Evolutionary conservation across 495 filamentous ascomycete genomes (phyloP).

Genomic region (Parmelia sp.): DNA sequence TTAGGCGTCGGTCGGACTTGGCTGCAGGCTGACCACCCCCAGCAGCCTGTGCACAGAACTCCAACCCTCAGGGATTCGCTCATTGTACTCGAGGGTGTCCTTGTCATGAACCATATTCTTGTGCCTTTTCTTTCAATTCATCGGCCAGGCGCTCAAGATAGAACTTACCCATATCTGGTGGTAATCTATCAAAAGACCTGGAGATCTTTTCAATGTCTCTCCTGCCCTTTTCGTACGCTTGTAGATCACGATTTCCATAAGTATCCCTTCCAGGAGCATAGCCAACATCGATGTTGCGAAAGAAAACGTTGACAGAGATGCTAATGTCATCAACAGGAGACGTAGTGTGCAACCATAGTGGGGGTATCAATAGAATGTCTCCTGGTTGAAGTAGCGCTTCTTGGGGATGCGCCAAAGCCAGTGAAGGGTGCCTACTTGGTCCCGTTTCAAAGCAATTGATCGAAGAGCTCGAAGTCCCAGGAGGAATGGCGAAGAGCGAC

Average conservation of each 20-base stretch:
- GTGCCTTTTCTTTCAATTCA: conserved; percentile 50
- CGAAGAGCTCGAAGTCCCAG: conserved; percentile 74
- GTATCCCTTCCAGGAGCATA: conserved; percentile 77
- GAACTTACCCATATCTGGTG: conserved; percentile 60
- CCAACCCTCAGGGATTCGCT: background rate
- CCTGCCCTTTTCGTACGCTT: conserved; percentile 75
- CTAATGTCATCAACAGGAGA: conserved; percentile 56
- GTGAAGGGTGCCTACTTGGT: conserved; percentile 33
- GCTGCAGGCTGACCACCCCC: background rate
- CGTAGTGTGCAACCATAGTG: conserved; percentile 74
- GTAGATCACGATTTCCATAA: conserved; percentile 81
- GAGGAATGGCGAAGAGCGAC: conserved; percentile 57
- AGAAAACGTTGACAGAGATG: conserved; percentile 81
- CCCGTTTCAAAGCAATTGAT: conserved; percentile 56
- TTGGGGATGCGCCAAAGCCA: conserved; percentile 56
- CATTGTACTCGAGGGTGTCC: background rate
- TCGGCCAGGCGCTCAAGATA: conserved; percentile 68
- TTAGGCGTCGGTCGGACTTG: conserved; percentile 1
- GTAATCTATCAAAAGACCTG: conserved; percentile 60
- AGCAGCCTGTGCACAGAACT: background rate
- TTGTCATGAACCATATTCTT: background rate
- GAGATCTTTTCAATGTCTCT: conserved; percentile 61
- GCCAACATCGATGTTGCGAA: conserved; percentile 58
- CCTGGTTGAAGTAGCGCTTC: conserved; percentile 60
- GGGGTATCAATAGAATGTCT: conserved; percentile 73